These are phyloP conservation scores for Phytophthora pini DNA, from an alignment of 352 stramenopile genomes.

Conservation along the genomic window DNA sequence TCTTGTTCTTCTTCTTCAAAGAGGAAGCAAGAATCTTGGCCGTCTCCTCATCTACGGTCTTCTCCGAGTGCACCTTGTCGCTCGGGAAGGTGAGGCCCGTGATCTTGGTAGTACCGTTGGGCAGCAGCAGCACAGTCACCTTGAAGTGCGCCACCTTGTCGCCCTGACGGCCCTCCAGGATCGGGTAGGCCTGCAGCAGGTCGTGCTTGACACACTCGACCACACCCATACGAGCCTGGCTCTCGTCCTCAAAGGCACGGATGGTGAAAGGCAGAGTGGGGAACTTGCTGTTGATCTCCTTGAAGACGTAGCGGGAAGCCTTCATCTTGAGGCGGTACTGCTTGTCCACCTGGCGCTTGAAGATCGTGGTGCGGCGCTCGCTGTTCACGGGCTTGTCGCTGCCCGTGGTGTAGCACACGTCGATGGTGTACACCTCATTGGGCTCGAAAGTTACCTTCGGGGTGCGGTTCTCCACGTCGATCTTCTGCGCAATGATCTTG, in stretches of 20 bases:
- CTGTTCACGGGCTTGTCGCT: conserved; percentile 94
- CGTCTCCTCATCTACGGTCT: conserved; percentile 93
- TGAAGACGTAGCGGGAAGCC: conserved; percentile 95
- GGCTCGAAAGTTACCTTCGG: conserved; percentile 95
- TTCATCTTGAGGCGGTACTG: conserved; percentile 97
- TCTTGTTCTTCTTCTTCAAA: conserved; percentile 97
- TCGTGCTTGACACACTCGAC: conserved; percentile 98
- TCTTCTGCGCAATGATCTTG: conserved; percentile 95
- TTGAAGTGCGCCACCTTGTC: conserved; percentile 99
- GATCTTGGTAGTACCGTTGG: conserved; percentile 95
- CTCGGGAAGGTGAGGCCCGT: conserved; percentile 93
- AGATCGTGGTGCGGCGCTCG: conserved; percentile 97
- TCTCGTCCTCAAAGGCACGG: conserved; percentile 95
- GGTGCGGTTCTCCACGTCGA: conserved; percentile 91
- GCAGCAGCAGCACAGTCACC: conserved; percentile 98
- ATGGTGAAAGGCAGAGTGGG: conserved; percentile 99
- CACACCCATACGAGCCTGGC: conserved; percentile 97
- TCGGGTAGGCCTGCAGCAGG: conserved; percentile 97
- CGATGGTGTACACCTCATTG: conserved; percentile 98
- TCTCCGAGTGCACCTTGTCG: conserved; percentile 93
- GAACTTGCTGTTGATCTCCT: conserved; percentile 98
- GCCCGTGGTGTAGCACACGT: conserved; percentile 98
- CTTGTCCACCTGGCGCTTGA: conserved; percentile 99
- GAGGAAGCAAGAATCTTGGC: conserved; percentile 90
- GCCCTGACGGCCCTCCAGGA: conserved; percentile 94